phyloP scores from a whole-genome alignment of 495 filamentous ascomycete species.

The Copromyces sp. region DNA sequence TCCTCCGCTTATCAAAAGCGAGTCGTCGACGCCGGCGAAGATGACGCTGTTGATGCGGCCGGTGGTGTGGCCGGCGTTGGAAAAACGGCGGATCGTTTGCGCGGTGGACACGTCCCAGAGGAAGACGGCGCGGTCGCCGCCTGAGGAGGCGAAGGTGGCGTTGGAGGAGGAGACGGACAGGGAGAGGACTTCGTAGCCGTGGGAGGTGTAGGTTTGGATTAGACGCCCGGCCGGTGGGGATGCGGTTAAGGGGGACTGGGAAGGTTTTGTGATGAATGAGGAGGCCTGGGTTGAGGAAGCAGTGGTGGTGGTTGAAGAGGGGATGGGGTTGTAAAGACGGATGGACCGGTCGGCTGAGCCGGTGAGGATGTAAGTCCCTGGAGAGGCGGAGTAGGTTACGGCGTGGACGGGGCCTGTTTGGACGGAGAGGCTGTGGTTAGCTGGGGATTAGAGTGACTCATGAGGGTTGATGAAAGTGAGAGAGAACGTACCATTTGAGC shows the following conservation, averaged over 20 bases:
- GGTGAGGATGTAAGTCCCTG: slow-evolving; percentile 69
- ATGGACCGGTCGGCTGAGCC: slow-evolving; percentile 78
- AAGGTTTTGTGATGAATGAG: not conserved
- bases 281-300: slow-evolving; percentile 14
- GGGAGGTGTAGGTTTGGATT: slow-evolving; percentile 78
- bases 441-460: not conserved
- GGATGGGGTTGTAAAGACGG: slow-evolving; percentile 60
- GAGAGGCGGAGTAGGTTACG: slow-evolving; percentile 57
- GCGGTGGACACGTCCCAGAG: slow-evolving; percentile 87
- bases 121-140: slow-evolving; percentile 83
- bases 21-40: slow-evolving; percentile 64
- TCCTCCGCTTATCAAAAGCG: slow-evolving; percentile 63
- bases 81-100: slow-evolving; percentile 62
- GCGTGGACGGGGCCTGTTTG: slow-evolving; percentile 59
- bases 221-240: slow-evolving; percentile 34
- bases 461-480: not conserved
- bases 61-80: slow-evolving; percentile 48
- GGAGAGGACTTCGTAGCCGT: slow-evolving; percentile 84
- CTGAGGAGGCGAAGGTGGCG: slow-evolving; percentile 65
- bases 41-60: slow-evolving; percentile 64
- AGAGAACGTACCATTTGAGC: slow-evolving; percentile 25
- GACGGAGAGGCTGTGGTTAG: not conserved
- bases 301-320: slow-evolving; percentile 16
- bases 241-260: slow-evolving; percentile 15
- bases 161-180: slow-evolving; percentile 68